A percentile compares a stretch with the other conserved stretches of the same genome.
phyloP scores from a whole-genome alignment of 2,329 filamentous ascomycete species.

The Fusarium tjaetaba region DNA sequence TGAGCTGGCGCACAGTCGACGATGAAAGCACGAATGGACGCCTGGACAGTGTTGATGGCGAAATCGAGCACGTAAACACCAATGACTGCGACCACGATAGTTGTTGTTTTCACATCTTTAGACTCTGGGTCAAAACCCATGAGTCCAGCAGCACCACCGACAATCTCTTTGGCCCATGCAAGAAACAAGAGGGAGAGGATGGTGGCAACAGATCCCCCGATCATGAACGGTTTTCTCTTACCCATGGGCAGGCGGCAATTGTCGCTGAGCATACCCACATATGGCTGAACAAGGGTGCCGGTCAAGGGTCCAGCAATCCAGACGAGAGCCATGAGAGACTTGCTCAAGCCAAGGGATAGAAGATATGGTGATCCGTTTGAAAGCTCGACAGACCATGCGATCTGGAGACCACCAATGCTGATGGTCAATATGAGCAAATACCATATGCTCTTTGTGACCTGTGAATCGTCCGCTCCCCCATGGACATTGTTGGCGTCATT shows the following conservation, averaged over 20 bases:
- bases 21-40: constrained; percentile 89
- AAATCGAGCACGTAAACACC: constrained; percentile 94
- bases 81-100: constrained; percentile 82
- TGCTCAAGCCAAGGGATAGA: constrained; percentile 82
- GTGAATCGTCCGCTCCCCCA: constrained; percentile 45
- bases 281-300: constrained; percentile 82
- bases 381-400: constrained; percentile 95
- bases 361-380: constrained; percentile 91
- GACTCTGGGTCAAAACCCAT: constrained; percentile 78
- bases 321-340: constrained; percentile 82
- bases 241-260: constrained; percentile 79
- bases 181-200: constrained; percentile 74
- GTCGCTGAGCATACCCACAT: constrained; percentile 83
- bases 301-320: constrained; percentile 87
- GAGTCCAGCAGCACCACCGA: constrained; percentile 72
- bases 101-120: constrained; percentile 67
- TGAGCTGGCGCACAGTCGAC: constrained; percentile 92
- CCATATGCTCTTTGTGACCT: constrained; percentile 82
- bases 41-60: constrained; percentile 96
- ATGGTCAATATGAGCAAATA: constrained; percentile 89
- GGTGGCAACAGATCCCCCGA: constrained; percentile 74
- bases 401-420: constrained; percentile 87
- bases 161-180: constrained; percentile 78
- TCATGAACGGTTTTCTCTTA: constrained; percentile 83
- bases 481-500: constrained; percentile 15